phyloP scores from a whole-genome alignment of 192 early-diverging fungal genomes.

The Coemansia furcata region DNA sequence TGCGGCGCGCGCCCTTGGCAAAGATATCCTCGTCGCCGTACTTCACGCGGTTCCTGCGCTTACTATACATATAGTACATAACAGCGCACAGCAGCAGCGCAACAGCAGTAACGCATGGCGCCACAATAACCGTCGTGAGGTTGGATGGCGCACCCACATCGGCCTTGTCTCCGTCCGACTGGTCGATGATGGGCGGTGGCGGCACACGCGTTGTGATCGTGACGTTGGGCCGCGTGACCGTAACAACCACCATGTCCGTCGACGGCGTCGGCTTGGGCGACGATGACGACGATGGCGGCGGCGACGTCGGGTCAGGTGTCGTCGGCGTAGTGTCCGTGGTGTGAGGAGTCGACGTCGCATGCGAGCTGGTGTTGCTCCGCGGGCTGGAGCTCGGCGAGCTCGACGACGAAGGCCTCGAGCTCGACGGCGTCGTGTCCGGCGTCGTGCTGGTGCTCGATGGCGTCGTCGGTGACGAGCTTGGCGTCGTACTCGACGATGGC shows the following conservation, averaged over 20 bases:
- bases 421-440: not conserved
- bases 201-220: slow-evolving; percentile 28
- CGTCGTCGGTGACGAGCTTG: slow-evolving; percentile 4
- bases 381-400: not conserved
- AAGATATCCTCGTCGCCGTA: slow-evolving; percentile 39
- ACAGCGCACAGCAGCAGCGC: slow-evolving; percentile 37
- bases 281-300: not conserved
- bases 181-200: slow-evolving; percentile 36
- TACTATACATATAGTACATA: slow-evolving; percentile 33
- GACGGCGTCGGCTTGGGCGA: slow-evolving; percentile 8
- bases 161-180: slow-evolving; percentile 46
- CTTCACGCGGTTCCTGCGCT: slow-evolving; percentile 21
- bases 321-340: not conserved
- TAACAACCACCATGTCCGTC: slow-evolving; percentile 26
- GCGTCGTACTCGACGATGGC: not conserved
- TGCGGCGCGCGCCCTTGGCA: slow-evolving; percentile 10
- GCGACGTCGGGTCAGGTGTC: not conserved
- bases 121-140: slow-evolving; percentile 40
- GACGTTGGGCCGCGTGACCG: slow-evolving; percentile 29
- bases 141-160: slow-evolving; percentile 39
- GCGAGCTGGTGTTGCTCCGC: not conserved
- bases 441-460: not conserved
- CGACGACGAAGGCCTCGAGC: not conserved
- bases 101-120: slow-evolving; percentile 27
- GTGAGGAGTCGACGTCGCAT: not conserved